phyloP scores from a whole-genome alignment of 2,329 filamentous ascomycete genomes.

The Pyrenophora teres region DNA sequence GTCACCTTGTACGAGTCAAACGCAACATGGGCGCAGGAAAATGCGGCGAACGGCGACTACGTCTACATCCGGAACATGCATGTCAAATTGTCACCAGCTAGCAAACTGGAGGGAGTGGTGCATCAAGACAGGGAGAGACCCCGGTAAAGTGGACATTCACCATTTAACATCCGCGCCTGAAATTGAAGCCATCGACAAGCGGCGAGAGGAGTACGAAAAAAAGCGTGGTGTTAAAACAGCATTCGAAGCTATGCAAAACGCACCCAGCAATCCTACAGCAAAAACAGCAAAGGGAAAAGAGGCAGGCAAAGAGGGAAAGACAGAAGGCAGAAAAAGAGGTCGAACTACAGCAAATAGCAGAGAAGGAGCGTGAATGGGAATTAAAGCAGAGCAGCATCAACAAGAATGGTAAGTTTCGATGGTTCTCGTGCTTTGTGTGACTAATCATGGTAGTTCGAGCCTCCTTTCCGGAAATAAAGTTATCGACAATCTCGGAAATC shows the following conservation, averaged over 20 bases:
- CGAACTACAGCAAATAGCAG: slow-evolving; percentile 32
- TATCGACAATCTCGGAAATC: slow-evolving; percentile 52
- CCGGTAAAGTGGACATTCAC: slow-evolving; percentile 63
- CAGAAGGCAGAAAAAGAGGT: slow-evolving; percentile 42
- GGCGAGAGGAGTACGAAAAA: slow-evolving; percentile 67
- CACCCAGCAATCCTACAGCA: slow-evolving; percentile 25
- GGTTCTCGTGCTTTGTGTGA: background rate
- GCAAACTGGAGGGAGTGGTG: slow-evolving; percentile 72
- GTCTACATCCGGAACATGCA: slow-evolving; percentile 74
- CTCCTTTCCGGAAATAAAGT: slow-evolving; percentile 46
- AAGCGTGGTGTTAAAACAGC: slow-evolving; percentile 18
- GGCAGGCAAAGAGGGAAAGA: slow-evolving; percentile 46
- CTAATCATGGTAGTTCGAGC: slow-evolving; percentile 52
- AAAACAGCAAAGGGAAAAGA: slow-evolving; percentile 36
- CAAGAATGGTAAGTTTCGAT: slow-evolving; percentile 46
- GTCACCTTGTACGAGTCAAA: slow-evolving; percentile 74
- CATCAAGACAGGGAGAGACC: slow-evolving; percentile 62
- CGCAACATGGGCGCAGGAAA: slow-evolving; percentile 59
- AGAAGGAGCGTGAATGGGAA: slow-evolving; percentile 22
- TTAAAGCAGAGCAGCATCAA: slow-evolving; percentile 39
- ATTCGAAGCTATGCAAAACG: slow-evolving; percentile 19
- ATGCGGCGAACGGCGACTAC: slow-evolving; percentile 65
- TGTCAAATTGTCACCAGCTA: slow-evolving; percentile 59
- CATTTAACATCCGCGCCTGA: slow-evolving; percentile 15
- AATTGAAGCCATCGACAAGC: slow-evolving; percentile 50